Evolutionary conservation across 352 stramenopile genomes (phyloP), one percentile per base, ranked within the genome.

Genomic region (Phytophthora palmivora): DNA sequence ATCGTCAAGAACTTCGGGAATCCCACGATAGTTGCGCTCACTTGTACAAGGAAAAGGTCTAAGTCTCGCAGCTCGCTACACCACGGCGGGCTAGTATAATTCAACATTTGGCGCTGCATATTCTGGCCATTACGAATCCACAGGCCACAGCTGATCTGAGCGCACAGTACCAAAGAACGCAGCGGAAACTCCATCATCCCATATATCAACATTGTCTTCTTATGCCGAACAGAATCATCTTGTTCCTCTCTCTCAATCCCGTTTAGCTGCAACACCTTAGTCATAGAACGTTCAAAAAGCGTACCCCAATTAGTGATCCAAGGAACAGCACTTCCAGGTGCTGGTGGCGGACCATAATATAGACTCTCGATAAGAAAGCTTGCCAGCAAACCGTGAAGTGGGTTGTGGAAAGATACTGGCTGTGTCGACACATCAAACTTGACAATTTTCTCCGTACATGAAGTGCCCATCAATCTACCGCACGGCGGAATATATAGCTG

Each of bases 391-490:
- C 88, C 86, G 49, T 97, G 89, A 18, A 98, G 69, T 15, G 92
- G 90, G 38, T 97, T 85, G 67, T 98, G 92, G 28, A 97, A 92
- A 16, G 91, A 97, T 6, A 97, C 91, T 2, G 78, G 76, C 41
- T 91, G 77, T 2, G 72, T 82, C 0, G 70, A 75, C 9, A 95
- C 82, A 59, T 91, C 78, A 57, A 87, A 96, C 59, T 92, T 89
- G 50, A 92, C 76, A 38, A 94, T 88, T 28, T 70, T 74, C 24
- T 88, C 72, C 4, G 63, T 52, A 11, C 50, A 63, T 0, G 69
- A 18, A 3, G 77, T 71, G n/a, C 78, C 78, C 44, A 89, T 80
- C 8, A 88, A 63, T 36, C 82, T 83, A 6, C 84, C 80, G 42
- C 88, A 89, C 22, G 84, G 76, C 0, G 84, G 81, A 11, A 72